A percentile compares a stretch with the other conserved stretches of the same genome.
phyloP scores from a whole-genome alignment of 202 grass and related monocot genomes.

The Carex arenaria region DNA sequence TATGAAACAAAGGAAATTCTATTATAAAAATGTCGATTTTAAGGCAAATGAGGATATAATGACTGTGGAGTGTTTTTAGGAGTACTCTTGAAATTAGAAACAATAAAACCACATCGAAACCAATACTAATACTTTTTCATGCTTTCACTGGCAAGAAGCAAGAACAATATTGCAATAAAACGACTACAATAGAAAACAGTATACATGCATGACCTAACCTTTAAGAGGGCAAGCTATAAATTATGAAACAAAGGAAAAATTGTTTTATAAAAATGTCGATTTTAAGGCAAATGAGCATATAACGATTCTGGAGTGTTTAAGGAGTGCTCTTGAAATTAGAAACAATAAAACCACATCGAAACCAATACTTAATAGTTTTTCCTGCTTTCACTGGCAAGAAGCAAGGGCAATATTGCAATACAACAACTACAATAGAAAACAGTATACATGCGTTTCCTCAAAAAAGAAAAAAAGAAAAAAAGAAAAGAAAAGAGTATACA shows the following conservation, averaged over 20 bases:
- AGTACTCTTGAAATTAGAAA: background rate
- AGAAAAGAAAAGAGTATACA: background rate
- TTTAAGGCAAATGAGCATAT: background rate
- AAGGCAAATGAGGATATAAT: background rate
- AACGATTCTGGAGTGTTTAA: background rate
- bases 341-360: background rate
- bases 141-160: background rate
- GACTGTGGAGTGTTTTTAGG: background rate
- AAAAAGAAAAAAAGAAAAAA: background rate
- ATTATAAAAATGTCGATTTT: no score
- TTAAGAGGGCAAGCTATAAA: background rate
- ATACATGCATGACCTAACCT: constrained; percentile 37
- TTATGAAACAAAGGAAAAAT: no score
- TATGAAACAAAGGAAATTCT: no score
- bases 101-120: background rate
- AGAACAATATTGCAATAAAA: background rate
- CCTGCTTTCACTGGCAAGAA: background rate
- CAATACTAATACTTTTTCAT: background rate
- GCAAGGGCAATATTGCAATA: background rate
- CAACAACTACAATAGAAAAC: background rate
- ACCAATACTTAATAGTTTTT: background rate
- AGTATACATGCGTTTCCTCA: background rate
- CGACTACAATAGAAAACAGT: background rate
- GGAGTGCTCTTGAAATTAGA: background rate
- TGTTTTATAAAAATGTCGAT: no score